Evolutionary conservation across 2,329 filamentous ascomycete species (phyloP), one percentile per base, ranked within the genome.

Genomic region (Ceratocystis huliohia): DNA sequence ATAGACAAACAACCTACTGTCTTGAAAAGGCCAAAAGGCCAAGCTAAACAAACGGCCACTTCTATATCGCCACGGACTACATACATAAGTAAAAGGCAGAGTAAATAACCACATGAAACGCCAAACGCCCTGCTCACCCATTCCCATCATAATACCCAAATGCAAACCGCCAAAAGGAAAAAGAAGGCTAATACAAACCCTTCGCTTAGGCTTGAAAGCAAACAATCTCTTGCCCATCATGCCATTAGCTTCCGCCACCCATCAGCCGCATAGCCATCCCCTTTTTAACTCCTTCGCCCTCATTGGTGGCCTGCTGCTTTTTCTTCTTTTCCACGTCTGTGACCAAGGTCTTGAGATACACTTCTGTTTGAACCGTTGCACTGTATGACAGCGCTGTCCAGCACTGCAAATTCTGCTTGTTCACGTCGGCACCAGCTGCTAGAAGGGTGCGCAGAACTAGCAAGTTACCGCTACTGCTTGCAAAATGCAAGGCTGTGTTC

Each of bases 401-500:
- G 72, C 84, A 87, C 79, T 87, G 90, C 1, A 84, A 78, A 73
- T 96, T 96, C 70, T 81, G 81, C 66, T 83, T 84, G 65, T 87
- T 80, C 0, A 88, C 83, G 70, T 91, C 87, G 0, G 91, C 89
- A 10, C 91, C 91, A 0, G 88, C 89, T 2, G 88, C 85, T 13
- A 96, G 80, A 65, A 96, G 78, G 45, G 91, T 88, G 56, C 91
- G 81, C 65, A 95, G 76, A 0, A 89, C 88, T 65, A 91, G 84
- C 59, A 95, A 75, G 70, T 93, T 88, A 1, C 91, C 91, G 71
- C 89, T 89, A 59, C 88, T 88, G 72, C 86, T 90, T 13, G 91
- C 91, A 76, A 94, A 91, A 76, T 96, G 91, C 56, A 96, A 78
- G 0, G 90, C 88, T 1, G 90, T 95, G 73, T 95, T 94, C n/a